Conservation (phyloP, 495 filamentous ascomycete species). For the Xylaria telfairii region DNA sequence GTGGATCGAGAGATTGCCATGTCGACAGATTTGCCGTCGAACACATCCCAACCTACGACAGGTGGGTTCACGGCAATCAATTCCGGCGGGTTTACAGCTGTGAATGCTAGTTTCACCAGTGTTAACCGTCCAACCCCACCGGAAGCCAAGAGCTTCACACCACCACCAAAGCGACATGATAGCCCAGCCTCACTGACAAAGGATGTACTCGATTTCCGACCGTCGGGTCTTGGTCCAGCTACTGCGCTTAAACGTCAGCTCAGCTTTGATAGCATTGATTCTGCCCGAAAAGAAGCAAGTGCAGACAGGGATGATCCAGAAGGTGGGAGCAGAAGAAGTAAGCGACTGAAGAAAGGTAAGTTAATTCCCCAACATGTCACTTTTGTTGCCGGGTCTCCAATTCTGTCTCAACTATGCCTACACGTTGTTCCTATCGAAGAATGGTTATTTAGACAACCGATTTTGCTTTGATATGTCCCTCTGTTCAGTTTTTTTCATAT, state of each 20-base stretch:
- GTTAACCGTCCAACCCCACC: conserved; percentile 62
- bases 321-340: conserved; percentile 81
- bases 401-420: background rate
- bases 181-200: conserved; percentile 62
- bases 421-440: background rate
- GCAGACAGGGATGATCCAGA: conserved; percentile 71
- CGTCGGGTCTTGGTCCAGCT: conserved; percentile 56
- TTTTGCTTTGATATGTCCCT: background rate
- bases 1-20: conserved; percentile 59
- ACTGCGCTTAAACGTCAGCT: conserved; percentile 80
- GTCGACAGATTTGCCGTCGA: conserved; percentile 50
- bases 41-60: conserved; percentile 44
- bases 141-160: conserved; percentile 48
- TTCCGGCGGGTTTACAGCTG: conserved; percentile 51
- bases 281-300: conserved; percentile 61
- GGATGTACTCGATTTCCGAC: conserved; percentile 64
- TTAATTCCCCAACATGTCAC: background rate
- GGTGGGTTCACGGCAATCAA: conserved; percentile 87
- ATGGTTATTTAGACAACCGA: background rate
- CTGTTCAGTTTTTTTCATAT: background rate
- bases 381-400: background rate
- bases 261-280: conserved; percentile 73
- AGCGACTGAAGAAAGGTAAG: conserved; percentile 89
- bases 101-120: conserved; percentile 75
- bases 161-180: conserved; percentile 53